Evolutionary conservation across 2,329 filamentous ascomycete species (phyloP).

Genomic region (Chalaropsis ovoidea): DNA sequence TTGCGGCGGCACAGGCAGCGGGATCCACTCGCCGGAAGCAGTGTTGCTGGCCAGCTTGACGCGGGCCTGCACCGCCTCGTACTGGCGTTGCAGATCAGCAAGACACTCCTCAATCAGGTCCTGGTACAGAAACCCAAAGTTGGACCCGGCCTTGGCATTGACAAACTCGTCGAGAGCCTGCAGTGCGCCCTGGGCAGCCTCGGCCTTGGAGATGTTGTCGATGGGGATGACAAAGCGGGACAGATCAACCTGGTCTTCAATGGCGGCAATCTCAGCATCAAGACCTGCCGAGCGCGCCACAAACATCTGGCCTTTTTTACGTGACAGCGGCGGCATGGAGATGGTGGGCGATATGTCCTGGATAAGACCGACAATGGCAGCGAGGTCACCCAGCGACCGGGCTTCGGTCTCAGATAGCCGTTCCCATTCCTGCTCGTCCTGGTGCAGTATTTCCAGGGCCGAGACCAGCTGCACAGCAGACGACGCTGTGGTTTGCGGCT

Average conservation of each 20-base stretch:
- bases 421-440: conserved; percentile 32
- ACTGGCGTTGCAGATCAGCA: conserved; percentile 30
- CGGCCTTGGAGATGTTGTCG: conserved; percentile 36
- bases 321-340: conserved; percentile 34
- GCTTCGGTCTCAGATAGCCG: conserved; percentile 32
- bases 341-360: conserved; percentile 33
- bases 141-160: conserved; percentile 33
- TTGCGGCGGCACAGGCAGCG: conserved; percentile 26
- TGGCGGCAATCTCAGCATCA: conserved; percentile 33
- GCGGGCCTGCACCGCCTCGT: conserved; percentile 26
- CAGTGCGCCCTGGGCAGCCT: conserved; percentile 33
- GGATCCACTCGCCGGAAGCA: conserved; percentile 26
- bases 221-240: conserved; percentile 36
- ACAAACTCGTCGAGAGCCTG: conserved; percentile 34
- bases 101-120: conserved; percentile 36
- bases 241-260: conserved; percentile 36
- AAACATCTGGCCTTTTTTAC: conserved; percentile 36
- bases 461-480: conserved; percentile 40
- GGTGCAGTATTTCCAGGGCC: conserved; percentile 35
- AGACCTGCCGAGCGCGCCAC: conserved; percentile 31
- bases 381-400: conserved; percentile 33
- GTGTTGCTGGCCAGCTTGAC: conserved; percentile 27
- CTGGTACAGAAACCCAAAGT: conserved; percentile 38
- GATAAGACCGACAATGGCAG: conserved; percentile 35
- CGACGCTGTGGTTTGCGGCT: conserved; percentile 32